Percentiles rank a stretch among this genome's conserved stretches.
phyloP scores from a whole-genome alignment of 371 early-diverging fungal species.

The Mucor racemosus region DNA sequence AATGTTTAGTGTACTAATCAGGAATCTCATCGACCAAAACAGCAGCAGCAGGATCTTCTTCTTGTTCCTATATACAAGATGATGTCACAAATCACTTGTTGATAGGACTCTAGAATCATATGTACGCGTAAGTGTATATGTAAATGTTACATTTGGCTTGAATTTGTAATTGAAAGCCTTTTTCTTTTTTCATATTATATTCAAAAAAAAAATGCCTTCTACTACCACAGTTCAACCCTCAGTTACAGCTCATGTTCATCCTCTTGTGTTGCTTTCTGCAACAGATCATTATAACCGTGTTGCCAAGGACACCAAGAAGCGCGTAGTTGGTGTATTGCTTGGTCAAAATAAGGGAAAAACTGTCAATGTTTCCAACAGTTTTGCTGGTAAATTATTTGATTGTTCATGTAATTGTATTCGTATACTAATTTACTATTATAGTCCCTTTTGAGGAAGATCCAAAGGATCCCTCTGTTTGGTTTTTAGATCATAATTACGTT shows the following conservation, averaged over 20 bases:
- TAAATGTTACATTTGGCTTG: neutral
- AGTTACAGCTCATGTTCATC: slow-evolving; percentile 90
- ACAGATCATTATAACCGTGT: slow-evolving; percentile 99
- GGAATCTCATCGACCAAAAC: neutral
- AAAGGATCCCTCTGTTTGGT: slow-evolving; percentile 97
- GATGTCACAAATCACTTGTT: slow-evolving; percentile 1
- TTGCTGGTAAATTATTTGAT: slow-evolving; percentile 79
- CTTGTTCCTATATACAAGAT: neutral
- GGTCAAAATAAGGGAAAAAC: slow-evolving; percentile 90
- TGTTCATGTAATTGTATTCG: neutral
- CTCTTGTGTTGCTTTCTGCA: slow-evolving; percentile 97
- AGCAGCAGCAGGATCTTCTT: neutral
- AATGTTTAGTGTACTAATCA: neutral
- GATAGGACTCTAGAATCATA: neutral
- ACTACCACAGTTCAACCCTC: slow-evolving; percentile 50
- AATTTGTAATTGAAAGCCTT: neutral
- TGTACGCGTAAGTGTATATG: slow-evolving; percentile 8
- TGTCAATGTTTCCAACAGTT: slow-evolving; percentile 98
- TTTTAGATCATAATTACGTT: slow-evolving; percentile 99
- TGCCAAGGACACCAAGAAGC: slow-evolving; percentile 92
- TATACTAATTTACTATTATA: slow-evolving; percentile 28
- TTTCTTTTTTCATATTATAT: slow-evolving; percentile 6
- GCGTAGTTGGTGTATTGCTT: slow-evolving; percentile 99
- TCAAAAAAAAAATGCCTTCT: slow-evolving; percentile 34
- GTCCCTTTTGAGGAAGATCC: slow-evolving; percentile 99